These are phyloP conservation scores for Sistotremastrum niveocremeum DNA, from an alignment of 768 basidiomycete genomes.

Conservation along the genomic window DNA sequence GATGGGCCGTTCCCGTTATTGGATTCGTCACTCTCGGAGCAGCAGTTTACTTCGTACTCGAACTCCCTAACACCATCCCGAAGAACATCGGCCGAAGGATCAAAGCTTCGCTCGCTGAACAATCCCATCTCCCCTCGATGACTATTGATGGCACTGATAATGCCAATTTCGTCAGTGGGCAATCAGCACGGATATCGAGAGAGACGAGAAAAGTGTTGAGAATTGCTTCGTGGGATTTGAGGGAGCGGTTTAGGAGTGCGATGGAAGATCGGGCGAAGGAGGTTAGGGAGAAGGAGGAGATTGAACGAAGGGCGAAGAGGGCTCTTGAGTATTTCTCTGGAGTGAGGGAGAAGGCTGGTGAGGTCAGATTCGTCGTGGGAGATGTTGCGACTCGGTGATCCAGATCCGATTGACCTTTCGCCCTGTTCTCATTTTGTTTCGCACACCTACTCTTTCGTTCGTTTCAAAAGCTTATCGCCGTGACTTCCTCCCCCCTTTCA, in stretches of 20 bases:
- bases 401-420: too few relatives aligned
- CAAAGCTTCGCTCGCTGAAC: constrained; percentile 40
- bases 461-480: too few relatives aligned
- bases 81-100: constrained; percentile 81
- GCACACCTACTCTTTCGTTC: too few relatives aligned
- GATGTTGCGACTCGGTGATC: too few relatives aligned
- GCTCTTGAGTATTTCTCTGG: constrained; percentile 64
- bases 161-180: constrained; percentile 45
- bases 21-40: constrained; percentile 65
- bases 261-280: constrained; percentile 72
- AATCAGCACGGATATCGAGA: constrained; percentile 55
- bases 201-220: constrained; percentile 93
- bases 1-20: constrained; percentile 78
- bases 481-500: too few relatives aligned
- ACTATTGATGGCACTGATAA: constrained; percentile 25
- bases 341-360: constrained; percentile 31
- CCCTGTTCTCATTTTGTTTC: too few relatives aligned
- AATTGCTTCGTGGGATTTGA: constrained; percentile 80
- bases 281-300: constrained; percentile 63
- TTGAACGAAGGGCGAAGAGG: constrained; percentile 49
- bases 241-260: constrained; percentile 64
- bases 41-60: constrained; percentile 69
- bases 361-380: constrained; percentile 8
- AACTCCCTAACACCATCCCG: constrained; percentile 82
- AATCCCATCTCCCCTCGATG: constrained; percentile 23